These are phyloP conservation scores for Chaetoceros tenuissimus DNA, from an alignment of 108 stramenopile genomes.

Conservation along the genomic window DNA sequence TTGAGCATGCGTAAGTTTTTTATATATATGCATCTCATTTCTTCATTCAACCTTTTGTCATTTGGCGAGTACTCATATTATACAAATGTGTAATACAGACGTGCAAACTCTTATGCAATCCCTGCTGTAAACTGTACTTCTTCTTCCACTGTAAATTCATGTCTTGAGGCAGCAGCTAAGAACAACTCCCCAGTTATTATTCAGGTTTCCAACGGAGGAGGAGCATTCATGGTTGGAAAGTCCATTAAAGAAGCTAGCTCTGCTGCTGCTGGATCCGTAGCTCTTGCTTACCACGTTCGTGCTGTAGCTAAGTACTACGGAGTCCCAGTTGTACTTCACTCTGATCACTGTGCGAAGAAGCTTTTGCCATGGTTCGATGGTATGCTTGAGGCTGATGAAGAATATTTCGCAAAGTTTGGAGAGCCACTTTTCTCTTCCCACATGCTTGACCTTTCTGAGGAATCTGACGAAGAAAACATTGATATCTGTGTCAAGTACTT, in stretches of 20 bases:
- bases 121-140: conserved; percentile 96
- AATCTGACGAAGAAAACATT: conserved; percentile 90
- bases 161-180: conserved; percentile 85
- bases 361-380: conserved; percentile 90
- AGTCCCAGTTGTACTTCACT: conserved; percentile 93
- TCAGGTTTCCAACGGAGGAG: conserved; percentile 90
- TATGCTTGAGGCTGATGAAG: conserved; percentile 92
- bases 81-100: too few relatives aligned
- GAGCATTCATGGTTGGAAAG: conserved; percentile 85
- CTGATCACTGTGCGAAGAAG: conserved; percentile 96
- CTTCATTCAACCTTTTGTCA: too few relatives aligned
- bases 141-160: conserved; percentile 87
- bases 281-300: conserved; percentile 92
- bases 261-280: conserved; percentile 84
- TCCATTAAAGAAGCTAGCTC: conserved; percentile 75
- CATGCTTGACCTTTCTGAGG: conserved; percentile 92
- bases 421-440: conserved; percentile 89
- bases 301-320: conserved; percentile 94
- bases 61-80: too few relatives aligned
- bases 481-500: conserved; percentile 90
- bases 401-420: conserved; percentile 81
- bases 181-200: conserved; percentile 87
- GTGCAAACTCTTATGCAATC: too few relatives aligned
- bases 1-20: conserved; percentile 86
- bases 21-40: too few relatives aligned